These are phyloP conservation scores for Colletotrichum phormii DNA, from an alignment of 2,329 filamentous ascomycete species.

Conservation along the genomic window DNA sequence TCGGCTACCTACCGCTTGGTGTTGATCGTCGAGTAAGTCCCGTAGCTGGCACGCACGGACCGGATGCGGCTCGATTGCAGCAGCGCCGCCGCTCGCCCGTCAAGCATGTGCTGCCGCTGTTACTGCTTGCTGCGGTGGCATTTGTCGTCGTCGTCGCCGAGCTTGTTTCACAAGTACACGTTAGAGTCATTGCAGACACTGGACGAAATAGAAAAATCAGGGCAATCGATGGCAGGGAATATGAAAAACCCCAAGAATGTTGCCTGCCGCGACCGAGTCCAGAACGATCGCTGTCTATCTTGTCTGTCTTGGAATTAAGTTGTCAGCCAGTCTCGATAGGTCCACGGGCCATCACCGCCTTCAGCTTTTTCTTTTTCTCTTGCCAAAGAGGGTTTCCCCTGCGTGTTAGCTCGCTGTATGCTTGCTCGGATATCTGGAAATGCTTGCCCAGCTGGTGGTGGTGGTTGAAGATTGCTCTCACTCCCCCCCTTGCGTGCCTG, in stretches of 20 bases:
- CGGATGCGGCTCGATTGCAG: slow-evolving; percentile 26
- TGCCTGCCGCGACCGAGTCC: background rate
- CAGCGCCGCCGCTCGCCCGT: slow-evolving; percentile 1
- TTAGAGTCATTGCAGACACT: background rate
- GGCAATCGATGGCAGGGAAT: background rate
- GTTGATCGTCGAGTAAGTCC: slow-evolving; percentile 31
- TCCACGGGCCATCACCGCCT: background rate
- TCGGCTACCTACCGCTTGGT: no score
- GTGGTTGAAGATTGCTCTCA: background rate
- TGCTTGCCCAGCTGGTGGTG: slow-evolving; percentile 14
- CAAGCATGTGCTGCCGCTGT: slow-evolving; percentile 16
- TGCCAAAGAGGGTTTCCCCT: background rate
- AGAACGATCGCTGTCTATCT: background rate
- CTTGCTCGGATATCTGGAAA: background rate
- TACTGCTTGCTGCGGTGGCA: slow-evolving; percentile 14
- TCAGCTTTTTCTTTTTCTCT: background rate
- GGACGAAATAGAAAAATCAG: slow-evolving; percentile 12
- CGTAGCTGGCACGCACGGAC: slow-evolving; percentile 26
- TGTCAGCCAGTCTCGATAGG: background rate
- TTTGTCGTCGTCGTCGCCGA: background rate
- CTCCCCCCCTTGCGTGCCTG: background rate
- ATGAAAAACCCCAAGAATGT: background rate
- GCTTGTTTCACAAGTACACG: slow-evolving; percentile 16
- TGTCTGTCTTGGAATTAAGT: background rate
- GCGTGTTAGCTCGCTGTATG: background rate